A percentile compares a stretch with the other conserved stretches of the same genome.
Evolutionary conservation across 179 eudicot genomes (phyloP).

Genomic region (Patellifolia procumbens): DNA sequence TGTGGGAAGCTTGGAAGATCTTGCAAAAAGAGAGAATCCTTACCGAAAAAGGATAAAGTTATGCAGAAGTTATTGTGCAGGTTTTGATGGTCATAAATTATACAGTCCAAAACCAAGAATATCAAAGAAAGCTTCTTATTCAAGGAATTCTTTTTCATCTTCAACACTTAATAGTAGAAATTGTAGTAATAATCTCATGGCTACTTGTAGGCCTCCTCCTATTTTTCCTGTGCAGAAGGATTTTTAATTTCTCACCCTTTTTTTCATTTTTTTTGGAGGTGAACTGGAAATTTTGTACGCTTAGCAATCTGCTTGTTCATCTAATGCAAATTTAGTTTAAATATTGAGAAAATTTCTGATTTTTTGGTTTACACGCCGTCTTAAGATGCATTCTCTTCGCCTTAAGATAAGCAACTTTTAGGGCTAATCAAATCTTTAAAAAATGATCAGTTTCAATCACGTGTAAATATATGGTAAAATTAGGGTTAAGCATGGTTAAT

Average conservation of each 20-base stretch:
- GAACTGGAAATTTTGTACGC: conserved; percentile 20
- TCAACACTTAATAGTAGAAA: conserved; percentile 8
- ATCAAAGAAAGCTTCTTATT: conserved; percentile 40
- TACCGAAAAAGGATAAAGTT: conserved; percentile 43
- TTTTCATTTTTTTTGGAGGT: neutral
- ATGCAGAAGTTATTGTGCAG: conserved; percentile 46
- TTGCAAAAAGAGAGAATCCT: conserved; percentile 55
- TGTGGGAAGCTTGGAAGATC: conserved; percentile 62
- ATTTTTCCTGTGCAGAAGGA: conserved; percentile 23
- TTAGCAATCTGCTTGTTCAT: conserved; percentile 15
- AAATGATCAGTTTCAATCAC: too few species aligned
- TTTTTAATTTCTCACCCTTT: neutral
- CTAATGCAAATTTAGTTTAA: neutral
- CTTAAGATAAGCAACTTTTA: too few species aligned
- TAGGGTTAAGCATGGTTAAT: too few species aligned
- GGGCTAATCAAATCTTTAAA: too few species aligned
- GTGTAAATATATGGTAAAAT: too few species aligned
- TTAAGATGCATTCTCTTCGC: too few species aligned
- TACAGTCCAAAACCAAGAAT: conserved; percentile 53
- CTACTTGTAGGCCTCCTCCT: conserved; percentile 15
- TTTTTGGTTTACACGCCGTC: neutral
- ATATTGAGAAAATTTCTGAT: neutral
- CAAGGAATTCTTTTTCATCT: conserved; percentile 18
- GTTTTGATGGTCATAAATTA: conserved; percentile 31
- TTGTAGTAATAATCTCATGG: conserved; percentile 21